Percentiles rank a stretch among this genome's conserved stretches.
Evolutionary conservation across 768 basidiomycete species (phyloP).

Genomic region (Amanita exitialis): DNA sequence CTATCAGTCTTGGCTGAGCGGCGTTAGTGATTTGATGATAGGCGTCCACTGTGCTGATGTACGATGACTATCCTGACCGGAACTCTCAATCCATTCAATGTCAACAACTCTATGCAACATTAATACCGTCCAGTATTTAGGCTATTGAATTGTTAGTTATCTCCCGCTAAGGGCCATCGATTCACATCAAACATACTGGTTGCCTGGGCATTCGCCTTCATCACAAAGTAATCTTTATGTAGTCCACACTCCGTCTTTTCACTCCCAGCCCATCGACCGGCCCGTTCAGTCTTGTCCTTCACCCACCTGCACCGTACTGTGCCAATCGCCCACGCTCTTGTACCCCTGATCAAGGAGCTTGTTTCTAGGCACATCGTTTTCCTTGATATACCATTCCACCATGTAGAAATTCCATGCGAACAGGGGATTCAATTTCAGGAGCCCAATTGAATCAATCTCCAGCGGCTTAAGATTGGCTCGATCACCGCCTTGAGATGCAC

Average conservation of each 20-base stretch:
- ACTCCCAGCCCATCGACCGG: slow-evolving; percentile 86
- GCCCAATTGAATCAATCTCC: slow-evolving; percentile 82
- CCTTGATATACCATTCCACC: slow-evolving; percentile 78
- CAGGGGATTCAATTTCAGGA: slow-evolving; percentile 92
- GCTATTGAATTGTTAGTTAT: background rate
- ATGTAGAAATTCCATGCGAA: slow-evolving; percentile 79
- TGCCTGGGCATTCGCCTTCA: slow-evolving; percentile 46
- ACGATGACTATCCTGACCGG: no score
- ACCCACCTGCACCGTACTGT: slow-evolving; percentile 69
- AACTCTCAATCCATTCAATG: background rate
- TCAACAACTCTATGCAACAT: background rate
- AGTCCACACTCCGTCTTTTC: slow-evolving; percentile 94
- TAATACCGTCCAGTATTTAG: background rate
- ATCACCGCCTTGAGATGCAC: slow-evolving; percentile 90
- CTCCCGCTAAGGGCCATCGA: background rate
- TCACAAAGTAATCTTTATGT: slow-evolving; percentile 82
- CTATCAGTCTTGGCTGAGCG: background rate
- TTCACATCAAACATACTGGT: background rate
- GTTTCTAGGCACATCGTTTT: slow-evolving; percentile 82
- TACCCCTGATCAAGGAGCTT: slow-evolving; percentile 85
- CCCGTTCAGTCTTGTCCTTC: slow-evolving; percentile 79
- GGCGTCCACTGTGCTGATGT: no score
- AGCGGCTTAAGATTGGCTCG: slow-evolving; percentile 75
- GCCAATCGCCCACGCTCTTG: slow-evolving; percentile 95
- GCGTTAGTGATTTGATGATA: background rate